Evolutionary conservation across 2,329 filamentous ascomycete genomes (phyloP), one percentile per base, ranked within the genome.

Genomic region (Botrytis cinerea): DNA sequence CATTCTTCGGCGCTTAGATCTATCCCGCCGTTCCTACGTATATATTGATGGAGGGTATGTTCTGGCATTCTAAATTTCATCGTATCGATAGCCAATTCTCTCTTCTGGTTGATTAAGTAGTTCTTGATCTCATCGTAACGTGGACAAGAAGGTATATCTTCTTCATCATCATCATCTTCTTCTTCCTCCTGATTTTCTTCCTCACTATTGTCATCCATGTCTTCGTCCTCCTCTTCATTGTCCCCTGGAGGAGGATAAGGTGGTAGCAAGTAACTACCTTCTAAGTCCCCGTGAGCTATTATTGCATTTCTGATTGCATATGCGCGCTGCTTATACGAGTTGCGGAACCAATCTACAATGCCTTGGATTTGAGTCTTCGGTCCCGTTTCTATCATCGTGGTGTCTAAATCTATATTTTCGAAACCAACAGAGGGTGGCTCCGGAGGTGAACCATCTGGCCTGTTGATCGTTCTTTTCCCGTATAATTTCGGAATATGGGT

Each of bases 31-130:
- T 68, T 69, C 38, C 63, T 69, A 38, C 54, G 18, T 60, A 73
- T 73, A 14, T 73, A 69, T 40, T 60, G 22, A 25, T 51, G 38
- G 14, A 73, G 22, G 10, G 62, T 45, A 60, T 69, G 71, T 32
- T 73, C 71, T 60, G 71, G 71, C 18, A 73, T 69, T 48, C 25
- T 59, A 22, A 73, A 73, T 43, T 28, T 48, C 71, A 73, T 69
- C 28, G 71, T 73, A 14, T 73, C 63, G 14, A 73, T 45, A 35
- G 71, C 71, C 32, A 73, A 25, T 40, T 57, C 63, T 40, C 45
- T 64, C 10, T 43, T 59, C 16, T 73, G 48, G 12, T 35, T 35
- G 40, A 45, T 61, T 1, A 73, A 20, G 20, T 73, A 69, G 25
- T 25, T 43, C 43, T 48, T 69, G 28, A 73, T 67, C 43, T 73